Evolutionary conservation across 345 rosid genomes (phyloP), one percentile per base, ranked within the genome.

Genomic region (Eucalyptus erythrocorys): DNA sequence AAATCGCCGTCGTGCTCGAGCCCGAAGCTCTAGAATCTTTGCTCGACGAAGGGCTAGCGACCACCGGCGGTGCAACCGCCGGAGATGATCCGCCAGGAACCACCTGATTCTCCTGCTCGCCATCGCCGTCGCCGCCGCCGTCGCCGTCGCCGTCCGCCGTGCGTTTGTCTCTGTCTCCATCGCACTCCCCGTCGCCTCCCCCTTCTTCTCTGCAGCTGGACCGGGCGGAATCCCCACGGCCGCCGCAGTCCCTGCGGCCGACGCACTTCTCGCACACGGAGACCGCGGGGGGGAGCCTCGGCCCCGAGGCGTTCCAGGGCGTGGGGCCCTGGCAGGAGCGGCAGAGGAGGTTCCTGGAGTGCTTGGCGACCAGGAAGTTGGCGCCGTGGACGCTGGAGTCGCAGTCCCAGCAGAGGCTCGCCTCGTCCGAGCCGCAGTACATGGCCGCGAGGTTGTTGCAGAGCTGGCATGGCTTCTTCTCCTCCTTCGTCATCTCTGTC

Each of bases 381-480:
- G 95, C 95, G 7, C 93, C 92, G 48, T 95, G 96, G 71, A 95
- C 94, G 79, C 85, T 90, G 43, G 87, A 47, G 87, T 95, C 97
- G 80, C 97, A 95, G 68, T 88, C 89, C 97, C 95, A 93, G 88
- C 97, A 95, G 14, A 95, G 92, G 87, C 80, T 91, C 21, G 97
- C 96, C 84, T 88, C 91, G 87, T 95, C 97, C 26, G 95, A 91
- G 57, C 92, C 93, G 84, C 97, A 95, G 91, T 87, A 93, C 50
- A 89, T 90, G 86, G 88, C 94, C 14, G 95, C 97, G 2, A 59
- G 71, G 34, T 86, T 89, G 57, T 90, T 88, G 90, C 97, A 95
- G 24, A 95, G 93, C 93, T 93, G 95, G 88, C 97, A 95, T 53
- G 88, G 89, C 89, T 90, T 94, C 94, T 91, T 94, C 59, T 16